Percentiles rank a stretch among this genome's conserved stretches.
phyloP scores from a whole-genome alignment of 2,329 filamentous ascomycete species.

The Magnaporthales sp. region DNA sequence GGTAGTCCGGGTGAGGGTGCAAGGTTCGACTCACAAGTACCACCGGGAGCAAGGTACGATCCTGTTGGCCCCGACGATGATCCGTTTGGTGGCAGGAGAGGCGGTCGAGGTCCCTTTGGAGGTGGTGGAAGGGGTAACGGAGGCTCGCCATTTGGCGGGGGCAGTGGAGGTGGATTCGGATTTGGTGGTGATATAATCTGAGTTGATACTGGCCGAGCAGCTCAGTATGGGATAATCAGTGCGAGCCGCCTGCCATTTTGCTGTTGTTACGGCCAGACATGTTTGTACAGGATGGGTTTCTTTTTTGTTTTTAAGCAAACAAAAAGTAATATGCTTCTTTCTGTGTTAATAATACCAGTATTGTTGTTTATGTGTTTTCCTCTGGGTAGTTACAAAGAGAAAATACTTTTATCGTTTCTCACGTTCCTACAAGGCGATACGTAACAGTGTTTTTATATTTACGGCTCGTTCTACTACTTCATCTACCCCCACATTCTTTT shows the following conservation, averaged over 20 bases:
- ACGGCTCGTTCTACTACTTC: neutral
- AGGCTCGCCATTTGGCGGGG: conserved; percentile 6
- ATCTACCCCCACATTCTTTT: neutral
- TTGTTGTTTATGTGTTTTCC: neutral
- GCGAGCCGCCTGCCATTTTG: neutral
- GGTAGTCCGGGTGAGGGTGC: conserved; percentile 33
- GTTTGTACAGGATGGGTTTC: no score
- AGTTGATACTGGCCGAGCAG: neutral
- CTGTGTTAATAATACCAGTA: no score
- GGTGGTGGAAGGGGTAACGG: conserved; percentile 9
- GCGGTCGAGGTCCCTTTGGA: conserved; percentile 22
- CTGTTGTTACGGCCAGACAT: neutral
- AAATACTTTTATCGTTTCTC: neutral
- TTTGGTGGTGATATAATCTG: conserved; percentile 23
- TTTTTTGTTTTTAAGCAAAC: neutral
- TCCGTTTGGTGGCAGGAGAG: neutral
- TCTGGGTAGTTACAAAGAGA: neutral
- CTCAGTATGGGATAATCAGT: neutral
- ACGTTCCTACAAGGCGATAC: neutral
- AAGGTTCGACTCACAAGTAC: conserved; percentile 61
- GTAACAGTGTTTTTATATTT: neutral
- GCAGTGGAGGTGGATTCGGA: conserved; percentile 12
- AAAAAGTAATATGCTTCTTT: neutral
- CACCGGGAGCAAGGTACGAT: conserved; percentile 88
- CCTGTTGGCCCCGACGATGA: conserved; percentile 62